Percentiles rank a stretch among this genome's conserved stretches.
These are phyloP conservation scores for Aspergillus wentii DNA, from an alignment of 495 filamentous ascomycete genomes.

Conservation along the genomic window DNA sequence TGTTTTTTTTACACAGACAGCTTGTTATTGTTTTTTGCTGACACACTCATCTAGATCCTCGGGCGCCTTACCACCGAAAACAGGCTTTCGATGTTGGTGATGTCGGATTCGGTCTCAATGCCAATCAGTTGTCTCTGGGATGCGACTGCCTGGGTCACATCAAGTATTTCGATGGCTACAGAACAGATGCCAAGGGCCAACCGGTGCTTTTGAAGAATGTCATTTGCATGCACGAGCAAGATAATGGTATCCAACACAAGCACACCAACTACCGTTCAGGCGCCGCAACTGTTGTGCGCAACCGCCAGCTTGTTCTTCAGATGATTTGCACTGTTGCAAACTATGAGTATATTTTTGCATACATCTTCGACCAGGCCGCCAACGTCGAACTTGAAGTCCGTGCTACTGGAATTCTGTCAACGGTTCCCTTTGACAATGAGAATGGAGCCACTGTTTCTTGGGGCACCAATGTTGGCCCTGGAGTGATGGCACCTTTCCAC, in stretches of 20 bases:
- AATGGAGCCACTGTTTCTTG: conserved; percentile 58
- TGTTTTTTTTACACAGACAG: neutral
- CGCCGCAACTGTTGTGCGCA: conserved; percentile 54
- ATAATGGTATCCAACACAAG: conserved; percentile 60
- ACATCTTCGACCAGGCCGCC: conserved; percentile 80
- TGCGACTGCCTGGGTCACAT: conserved; percentile 67
- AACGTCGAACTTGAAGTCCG: conserved; percentile 76
- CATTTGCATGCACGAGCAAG: conserved; percentile 65
- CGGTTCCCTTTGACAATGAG: conserved; percentile 65
- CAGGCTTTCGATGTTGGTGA: conserved; percentile 69
- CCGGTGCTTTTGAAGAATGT: conserved; percentile 52
- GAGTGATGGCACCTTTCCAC: conserved; percentile 73
- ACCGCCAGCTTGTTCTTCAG: conserved; percentile 61
- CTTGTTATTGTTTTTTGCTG: too few relatives aligned
- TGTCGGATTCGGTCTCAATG: conserved; percentile 58
- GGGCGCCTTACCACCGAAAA: conserved; percentile 62
- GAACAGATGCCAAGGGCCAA: conserved; percentile 52
- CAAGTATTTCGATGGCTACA: conserved; percentile 57
- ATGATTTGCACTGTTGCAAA: conserved; percentile 76
- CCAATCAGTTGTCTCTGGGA: conserved; percentile 62
- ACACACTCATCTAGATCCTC: conserved; percentile 49
- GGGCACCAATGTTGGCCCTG: conserved; percentile 84
- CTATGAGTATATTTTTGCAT: conserved; percentile 83
- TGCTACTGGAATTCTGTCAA: conserved; percentile 83
- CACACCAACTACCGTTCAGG: conserved; percentile 64